These are phyloP conservation scores for Paspalum vaginatum DNA, from an alignment of 176 grass and related monocot genomes.

Conservation along the genomic window DNA sequence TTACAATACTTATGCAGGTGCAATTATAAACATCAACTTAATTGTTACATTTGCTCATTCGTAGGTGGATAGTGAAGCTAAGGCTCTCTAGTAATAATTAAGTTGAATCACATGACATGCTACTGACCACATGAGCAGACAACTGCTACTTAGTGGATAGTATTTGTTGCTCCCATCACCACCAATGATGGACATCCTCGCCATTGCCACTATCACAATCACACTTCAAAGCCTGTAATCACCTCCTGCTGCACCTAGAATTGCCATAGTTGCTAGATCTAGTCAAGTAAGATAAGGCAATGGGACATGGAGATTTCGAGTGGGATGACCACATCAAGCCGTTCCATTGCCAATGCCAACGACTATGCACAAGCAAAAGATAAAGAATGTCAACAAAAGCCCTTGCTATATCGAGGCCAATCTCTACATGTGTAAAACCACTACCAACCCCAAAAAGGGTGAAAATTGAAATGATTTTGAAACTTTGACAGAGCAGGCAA, in stretches of 20 bases:
- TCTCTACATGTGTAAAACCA: neutral
- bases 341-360: neutral
- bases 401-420: neutral
- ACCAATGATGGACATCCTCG: neutral
- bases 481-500: neutral
- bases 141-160: neutral
- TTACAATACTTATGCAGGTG: neutral
- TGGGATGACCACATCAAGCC: neutral
- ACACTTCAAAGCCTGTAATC: neutral
- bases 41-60: neutral
- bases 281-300: neutral
- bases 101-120: neutral
- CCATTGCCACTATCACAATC: neutral
- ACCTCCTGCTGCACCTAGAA: neutral
- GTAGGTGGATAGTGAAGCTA: neutral
- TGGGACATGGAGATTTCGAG: neutral
- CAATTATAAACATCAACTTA: neutral
- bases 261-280: constrained; percentile 16
- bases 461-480: constrained; percentile 15
- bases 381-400: neutral
- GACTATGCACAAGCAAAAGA: neutral
- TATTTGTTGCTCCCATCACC: constrained; percentile 14
- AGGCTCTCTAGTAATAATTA: neutral
- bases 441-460: neutral
- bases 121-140: neutral